Evolutionary conservation across 176 grass and related monocot genomes (phyloP).

Genomic region (Raddia guianensis): DNA sequence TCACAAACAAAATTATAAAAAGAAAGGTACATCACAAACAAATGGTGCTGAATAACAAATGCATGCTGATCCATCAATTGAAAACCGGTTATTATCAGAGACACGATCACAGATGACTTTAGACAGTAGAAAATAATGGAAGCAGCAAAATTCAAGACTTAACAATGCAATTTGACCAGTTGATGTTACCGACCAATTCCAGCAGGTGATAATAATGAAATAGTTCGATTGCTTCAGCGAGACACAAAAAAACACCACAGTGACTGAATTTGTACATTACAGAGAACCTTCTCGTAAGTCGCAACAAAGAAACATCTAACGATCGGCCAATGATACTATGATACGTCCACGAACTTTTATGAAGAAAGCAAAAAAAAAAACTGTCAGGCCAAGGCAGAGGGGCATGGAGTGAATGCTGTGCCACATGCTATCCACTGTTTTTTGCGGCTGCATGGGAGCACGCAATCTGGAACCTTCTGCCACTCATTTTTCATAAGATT

Average conservation of each 20-base stretch:
- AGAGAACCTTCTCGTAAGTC: slow-evolving; percentile 24
- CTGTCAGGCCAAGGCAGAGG: slow-evolving; percentile 69
- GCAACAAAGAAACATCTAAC: slow-evolving; percentile 27
- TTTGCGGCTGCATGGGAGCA: slow-evolving; percentile 64
- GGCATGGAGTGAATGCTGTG: slow-evolving; percentile 72
- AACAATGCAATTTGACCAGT: background rate
- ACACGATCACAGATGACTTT: slow-evolving; percentile 27
- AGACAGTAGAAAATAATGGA: background rate
- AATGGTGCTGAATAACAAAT: background rate
- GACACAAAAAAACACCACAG: slow-evolving; percentile 30
- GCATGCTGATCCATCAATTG: background rate
- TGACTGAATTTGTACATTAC: slow-evolving; percentile 39
- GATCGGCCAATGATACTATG: slow-evolving; percentile 24
- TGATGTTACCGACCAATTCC: slow-evolving; percentile 17
- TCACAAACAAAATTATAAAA: background rate
- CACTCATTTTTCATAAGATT: slow-evolving; percentile 78
- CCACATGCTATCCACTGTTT: slow-evolving; percentile 89
- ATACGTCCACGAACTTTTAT: slow-evolving; percentile 10
- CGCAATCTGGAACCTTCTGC: slow-evolving; percentile 84
- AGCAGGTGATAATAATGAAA: background rate
- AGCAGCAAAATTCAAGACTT: slow-evolving; percentile 25
- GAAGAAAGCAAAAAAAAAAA: slow-evolving; percentile 10
- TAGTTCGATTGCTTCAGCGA: slow-evolving; percentile 16
- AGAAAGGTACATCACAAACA: background rate
- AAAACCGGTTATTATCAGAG: slow-evolving; percentile 33